Evolutionary conservation across 495 filamentous ascomycete species (phyloP).

Genomic region (Aspergillus taichungensis): DNA sequence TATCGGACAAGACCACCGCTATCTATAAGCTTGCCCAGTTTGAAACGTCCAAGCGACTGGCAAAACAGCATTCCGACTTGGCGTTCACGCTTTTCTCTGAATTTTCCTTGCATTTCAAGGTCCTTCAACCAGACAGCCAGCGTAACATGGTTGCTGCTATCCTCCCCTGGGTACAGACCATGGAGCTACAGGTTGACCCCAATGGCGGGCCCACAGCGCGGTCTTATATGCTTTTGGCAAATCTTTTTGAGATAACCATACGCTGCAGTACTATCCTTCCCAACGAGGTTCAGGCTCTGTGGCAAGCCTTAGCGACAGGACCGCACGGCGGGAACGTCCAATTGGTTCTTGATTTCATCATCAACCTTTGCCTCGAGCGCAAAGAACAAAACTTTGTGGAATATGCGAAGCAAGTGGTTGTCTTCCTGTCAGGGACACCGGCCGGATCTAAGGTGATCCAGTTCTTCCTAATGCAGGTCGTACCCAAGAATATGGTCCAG

Average conservation of each 20-base stretch:
- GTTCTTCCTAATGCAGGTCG: constrained; percentile 82
- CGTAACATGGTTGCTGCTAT: constrained; percentile 92
- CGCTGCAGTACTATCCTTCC: constrained; percentile 79
- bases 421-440: constrained; percentile 85
- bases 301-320: constrained; percentile 92
- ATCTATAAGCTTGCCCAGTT: constrained; percentile 97
- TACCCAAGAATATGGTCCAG: constrained; percentile 82
- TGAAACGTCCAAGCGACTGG: constrained; percentile 85
- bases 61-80: constrained; percentile 76
- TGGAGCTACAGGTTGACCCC: constrained; percentile 90
- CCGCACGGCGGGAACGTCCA: constrained; percentile 93
- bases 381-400: constrained; percentile 96
- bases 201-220: constrained; percentile 80
- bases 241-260: constrained; percentile 93
- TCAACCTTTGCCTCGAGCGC: constrained; percentile 81
- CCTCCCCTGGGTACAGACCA: constrained; percentile 90
- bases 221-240: constrained; percentile 92
- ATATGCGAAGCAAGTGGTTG: constrained; percentile 94
- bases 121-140: constrained; percentile 67
- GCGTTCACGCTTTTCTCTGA: constrained; percentile 94
- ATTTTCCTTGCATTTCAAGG: constrained; percentile 84
- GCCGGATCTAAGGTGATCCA: constrained; percentile 90
- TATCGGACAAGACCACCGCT: constrained; percentile 95
- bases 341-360: constrained; percentile 91
- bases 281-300: constrained; percentile 94